Base-by-base conservation (phyloP, 805 yeast genomes). In the Metschnikowia kofuensis region DNA sequence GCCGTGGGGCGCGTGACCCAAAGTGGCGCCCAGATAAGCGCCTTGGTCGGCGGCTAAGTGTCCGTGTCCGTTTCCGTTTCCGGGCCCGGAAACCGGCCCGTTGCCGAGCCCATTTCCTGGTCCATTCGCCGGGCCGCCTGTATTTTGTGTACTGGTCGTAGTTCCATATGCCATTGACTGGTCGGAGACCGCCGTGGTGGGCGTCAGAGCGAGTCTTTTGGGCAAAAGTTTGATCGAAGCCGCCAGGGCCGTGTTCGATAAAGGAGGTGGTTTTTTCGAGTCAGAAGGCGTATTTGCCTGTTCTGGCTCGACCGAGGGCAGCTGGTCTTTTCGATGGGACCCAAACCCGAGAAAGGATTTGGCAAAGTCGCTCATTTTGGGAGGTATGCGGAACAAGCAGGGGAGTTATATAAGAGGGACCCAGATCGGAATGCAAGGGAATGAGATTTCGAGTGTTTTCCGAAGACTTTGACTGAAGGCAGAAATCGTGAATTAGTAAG, bases 161-260 rank as follows among this genome's bases (percentile, higher is more conserved):
- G 89, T 84, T 2, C 90, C 91, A 65, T 83, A 78, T 1, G 80
- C 91, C 65, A 82, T 76, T 2, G 85, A 77, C 49, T 76, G 77
- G 51, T 79, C 78, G 42, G 83, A 75, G 9, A 85, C 66, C 0
- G 90, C 90, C 2, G 87, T 85, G 2, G 92, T 84, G 15, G 91
- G 87, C 6, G 82, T 72, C 0, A 66, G 68, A 37, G 68, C 64
- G 45, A 73, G 63, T 16, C 72, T 66, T 48, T 69, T 72, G 35
- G 76, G 76, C 43, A 65, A 56, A 42, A 68, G 49, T 29, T 35
- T 40, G 42, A 41, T 35, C 13, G 38, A 44, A 30, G 45, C 13
- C 11, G 13, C 12, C 28, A 11, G 39, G 16, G 38, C 27, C 35
- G 28, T 40, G 12, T 41, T 40, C 7, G 31, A n/a, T 26, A 9